Conservation (phyloP, 441 rosid genomes). For the Macaranga tanarius region DNA sequence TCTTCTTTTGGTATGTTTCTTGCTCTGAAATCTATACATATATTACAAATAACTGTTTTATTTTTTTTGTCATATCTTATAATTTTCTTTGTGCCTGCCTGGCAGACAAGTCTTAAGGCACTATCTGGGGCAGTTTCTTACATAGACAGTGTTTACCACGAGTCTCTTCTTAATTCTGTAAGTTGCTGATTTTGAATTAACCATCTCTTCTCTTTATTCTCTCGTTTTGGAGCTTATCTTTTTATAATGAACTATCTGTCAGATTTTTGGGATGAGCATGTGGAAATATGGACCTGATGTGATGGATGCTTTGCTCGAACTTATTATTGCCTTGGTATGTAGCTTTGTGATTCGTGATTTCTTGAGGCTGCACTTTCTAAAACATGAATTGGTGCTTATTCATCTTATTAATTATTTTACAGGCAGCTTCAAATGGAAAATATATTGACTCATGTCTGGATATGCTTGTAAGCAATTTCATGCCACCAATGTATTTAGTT, state of each 20-base stretch:
- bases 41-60: background rate
- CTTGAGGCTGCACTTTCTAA: background rate
- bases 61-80: background rate
- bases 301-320: conserved; percentile 66
- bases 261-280: conserved; percentile 73
- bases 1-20: conserved; percentile 56
- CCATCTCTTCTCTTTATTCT: background rate
- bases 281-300: conserved; percentile 71
- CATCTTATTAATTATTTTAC: conserved; percentile 17
- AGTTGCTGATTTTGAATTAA: conserved; percentile 30
- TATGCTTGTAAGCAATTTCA: conserved; percentile 71
- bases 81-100: conserved; percentile 11
- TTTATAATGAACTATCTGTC: conserved; percentile 17
- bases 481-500: conserved; percentile 49
- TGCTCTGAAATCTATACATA: background rate
- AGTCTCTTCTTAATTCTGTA: conserved; percentile 62
- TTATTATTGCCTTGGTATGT: conserved; percentile 65
- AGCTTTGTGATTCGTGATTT: conserved; percentile 16
- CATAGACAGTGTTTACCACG: conserved; percentile 53
- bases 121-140: conserved; percentile 66
- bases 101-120: conserved; percentile 61
- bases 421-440: conserved; percentile 77
- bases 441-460: conserved; percentile 60
- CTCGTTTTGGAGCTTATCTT: background rate
- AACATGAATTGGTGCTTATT: background rate